Evolutionary conservation across 768 basidiomycete genomes (phyloP).

Genomic region (Mrakia frigida): DNA sequence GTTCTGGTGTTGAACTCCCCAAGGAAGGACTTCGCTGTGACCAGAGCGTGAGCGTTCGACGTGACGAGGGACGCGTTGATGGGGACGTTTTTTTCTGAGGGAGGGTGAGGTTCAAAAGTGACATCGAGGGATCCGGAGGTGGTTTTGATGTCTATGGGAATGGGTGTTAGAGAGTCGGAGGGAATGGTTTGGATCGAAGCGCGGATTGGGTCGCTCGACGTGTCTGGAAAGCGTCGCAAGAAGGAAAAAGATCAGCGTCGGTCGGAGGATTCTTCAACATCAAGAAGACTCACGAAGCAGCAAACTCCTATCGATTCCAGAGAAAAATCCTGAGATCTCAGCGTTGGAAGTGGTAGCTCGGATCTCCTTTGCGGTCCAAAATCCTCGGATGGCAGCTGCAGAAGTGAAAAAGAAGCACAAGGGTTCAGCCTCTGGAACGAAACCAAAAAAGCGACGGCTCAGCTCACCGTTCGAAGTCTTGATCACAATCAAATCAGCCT

Average conservation of each 20-base stretch:
- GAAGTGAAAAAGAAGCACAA: background rate
- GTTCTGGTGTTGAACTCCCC: background rate
- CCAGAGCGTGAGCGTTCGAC: background rate
- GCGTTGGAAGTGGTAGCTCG: background rate
- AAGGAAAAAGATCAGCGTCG: background rate
- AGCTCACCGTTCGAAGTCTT: background rate
- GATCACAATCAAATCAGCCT: background rate
- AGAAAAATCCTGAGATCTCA: background rate
- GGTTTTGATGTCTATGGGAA: background rate
- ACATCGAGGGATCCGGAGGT: background rate
- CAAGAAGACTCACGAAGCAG: background rate
- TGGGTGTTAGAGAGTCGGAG: background rate
- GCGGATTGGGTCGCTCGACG: background rate
- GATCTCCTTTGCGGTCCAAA: background rate
- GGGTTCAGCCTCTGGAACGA: background rate
- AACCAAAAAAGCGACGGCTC: too few relatives aligned
- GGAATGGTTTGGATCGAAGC: background rate
- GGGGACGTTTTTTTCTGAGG: background rate
- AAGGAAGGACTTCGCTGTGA: background rate
- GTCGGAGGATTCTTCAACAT: too few relatives aligned
- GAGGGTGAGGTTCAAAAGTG: background rate
- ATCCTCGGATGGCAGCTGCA: background rate
- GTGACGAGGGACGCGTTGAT: background rate
- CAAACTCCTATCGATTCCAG: background rate
- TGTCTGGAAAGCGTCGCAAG: background rate